These are phyloP conservation scores for Umbellularia californica DNA, from an alignment of 164 flowering plant species.

Conservation along the genomic window DNA sequence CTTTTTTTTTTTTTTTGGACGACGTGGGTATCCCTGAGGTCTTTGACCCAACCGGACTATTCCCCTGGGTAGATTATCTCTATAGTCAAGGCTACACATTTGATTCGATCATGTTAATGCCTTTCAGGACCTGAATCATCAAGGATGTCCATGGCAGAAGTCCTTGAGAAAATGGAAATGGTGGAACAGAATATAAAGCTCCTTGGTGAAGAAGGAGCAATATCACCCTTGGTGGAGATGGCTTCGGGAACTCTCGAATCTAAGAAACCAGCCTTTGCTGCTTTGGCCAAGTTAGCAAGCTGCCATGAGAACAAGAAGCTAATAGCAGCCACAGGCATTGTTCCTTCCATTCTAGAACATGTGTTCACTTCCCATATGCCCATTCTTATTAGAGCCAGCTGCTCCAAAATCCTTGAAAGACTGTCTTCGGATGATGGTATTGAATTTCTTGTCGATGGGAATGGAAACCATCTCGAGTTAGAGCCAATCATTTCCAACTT, in stretches of 20 bases:
- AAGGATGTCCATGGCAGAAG: slow-evolving; percentile 38
- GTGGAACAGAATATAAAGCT: slow-evolving; percentile 35
- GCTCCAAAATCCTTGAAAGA: slow-evolving; percentile 48
- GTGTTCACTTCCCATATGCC: slow-evolving; percentile 36
- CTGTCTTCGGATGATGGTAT: slow-evolving; percentile 53
- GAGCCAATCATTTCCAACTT: slow-evolving; percentile 35
- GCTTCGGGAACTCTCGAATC: slow-evolving; percentile 38
- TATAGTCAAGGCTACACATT: too few relatives aligned
- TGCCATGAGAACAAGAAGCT: slow-evolving; percentile 44
- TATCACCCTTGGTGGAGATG: slow-evolving; percentile 60
- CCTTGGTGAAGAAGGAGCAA: slow-evolving; percentile 61
- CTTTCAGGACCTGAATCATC: slow-evolving; percentile 47
- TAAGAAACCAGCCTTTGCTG: slow-evolving; percentile 42
- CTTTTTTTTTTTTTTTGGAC: too few relatives aligned
- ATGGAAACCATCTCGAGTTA: slow-evolving; percentile 38
- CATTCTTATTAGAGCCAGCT: slow-evolving; percentile 32
- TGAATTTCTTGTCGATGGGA: slow-evolving; percentile 46
- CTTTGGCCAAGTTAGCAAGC: slow-evolving; percentile 40
- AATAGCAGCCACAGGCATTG: slow-evolving; percentile 53
- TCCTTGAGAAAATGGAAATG: slow-evolving; percentile 43
- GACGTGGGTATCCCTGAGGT: too few relatives aligned
- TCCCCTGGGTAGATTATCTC: too few relatives aligned
- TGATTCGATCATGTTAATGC: not conserved
- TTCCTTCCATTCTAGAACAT: slow-evolving; percentile 38
- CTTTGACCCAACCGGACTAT: too few relatives aligned